phyloP scores from a whole-genome alignment of 768 basidiomycete genomes.

The Cubamyces sp. region DNA sequence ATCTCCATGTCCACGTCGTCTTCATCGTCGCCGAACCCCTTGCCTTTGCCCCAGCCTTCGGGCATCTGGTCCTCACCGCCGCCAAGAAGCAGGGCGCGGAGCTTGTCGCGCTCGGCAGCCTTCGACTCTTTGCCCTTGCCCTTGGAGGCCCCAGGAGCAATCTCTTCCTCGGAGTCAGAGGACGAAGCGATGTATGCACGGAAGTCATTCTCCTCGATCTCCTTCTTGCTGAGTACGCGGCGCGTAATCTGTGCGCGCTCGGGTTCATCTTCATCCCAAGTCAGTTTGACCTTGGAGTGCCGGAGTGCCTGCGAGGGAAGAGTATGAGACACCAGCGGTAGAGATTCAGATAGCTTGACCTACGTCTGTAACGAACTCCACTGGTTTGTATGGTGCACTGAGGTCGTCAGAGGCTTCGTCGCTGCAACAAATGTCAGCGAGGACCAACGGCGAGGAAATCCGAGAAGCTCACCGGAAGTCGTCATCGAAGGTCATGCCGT shows the following conservation, averaged over 20 bases:
- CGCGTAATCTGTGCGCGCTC: conserved; percentile 82
- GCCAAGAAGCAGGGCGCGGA: conserved; percentile 77
- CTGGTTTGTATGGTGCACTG: conserved; percentile 62
- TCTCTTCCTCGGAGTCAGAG: conserved; percentile 68
- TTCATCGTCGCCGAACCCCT: conserved; percentile 42
- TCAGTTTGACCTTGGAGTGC: conserved; percentile 96
- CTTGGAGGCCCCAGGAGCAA: conserved; percentile 44
- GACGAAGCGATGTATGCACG: conserved; percentile 51
- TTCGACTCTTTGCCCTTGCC: conserved; percentile 41
- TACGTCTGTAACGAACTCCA: conserved; percentile 94
- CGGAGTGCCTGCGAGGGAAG: conserved; percentile 73
- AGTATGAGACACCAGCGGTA: not conserved
- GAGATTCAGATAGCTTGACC: conserved; percentile 34
- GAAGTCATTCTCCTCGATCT: conserved; percentile 93
- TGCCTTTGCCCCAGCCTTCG: conserved; percentile 77
- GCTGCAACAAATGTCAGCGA: conserved; percentile 43
- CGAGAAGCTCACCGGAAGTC: conserved; percentile 62
- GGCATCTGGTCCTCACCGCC: conserved; percentile 70
- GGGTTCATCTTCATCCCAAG: conserved; percentile 98
- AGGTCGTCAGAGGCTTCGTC: conserved; percentile 82
- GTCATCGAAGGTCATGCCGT: conserved; percentile 83
- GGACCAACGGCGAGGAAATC: not conserved
- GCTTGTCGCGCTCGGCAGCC: conserved; percentile 59
- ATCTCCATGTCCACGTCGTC: conserved; percentile 88
- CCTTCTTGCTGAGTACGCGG: conserved; percentile 75